A percentile compares a stretch with the other conserved stretches of the same genome.
These are phyloP conservation scores for Myochromella boudieri DNA, from an alignment of 768 basidiomycete species.

Conservation along the genomic window DNA sequence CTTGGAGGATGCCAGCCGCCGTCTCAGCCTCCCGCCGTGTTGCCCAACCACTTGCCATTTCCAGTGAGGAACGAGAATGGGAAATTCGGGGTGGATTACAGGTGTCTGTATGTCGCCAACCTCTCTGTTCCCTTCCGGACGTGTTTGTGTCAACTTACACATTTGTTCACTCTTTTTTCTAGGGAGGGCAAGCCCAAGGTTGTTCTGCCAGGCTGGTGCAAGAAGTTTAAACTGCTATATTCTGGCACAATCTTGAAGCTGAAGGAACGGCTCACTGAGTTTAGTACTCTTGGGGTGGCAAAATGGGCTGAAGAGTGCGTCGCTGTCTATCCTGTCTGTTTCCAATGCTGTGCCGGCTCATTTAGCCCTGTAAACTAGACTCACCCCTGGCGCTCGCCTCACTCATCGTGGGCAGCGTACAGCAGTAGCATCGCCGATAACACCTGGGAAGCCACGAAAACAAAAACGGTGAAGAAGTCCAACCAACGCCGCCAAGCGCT, in stretches of 20 bases:
- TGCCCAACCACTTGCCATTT: not conserved
- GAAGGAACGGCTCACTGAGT: conserved; percentile 4
- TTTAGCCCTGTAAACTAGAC: not conserved
- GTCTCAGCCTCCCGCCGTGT: not conserved
- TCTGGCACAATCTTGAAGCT: conserved; percentile 1
- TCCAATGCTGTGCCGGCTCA: too few species aligned
- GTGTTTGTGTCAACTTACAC: too few species aligned
- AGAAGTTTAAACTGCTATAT: conserved; percentile 3
- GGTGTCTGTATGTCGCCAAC: not conserved
- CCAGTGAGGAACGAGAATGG: conserved; percentile 2
- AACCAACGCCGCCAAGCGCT: conserved; percentile 1
- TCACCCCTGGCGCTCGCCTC: conserved; percentile 1
- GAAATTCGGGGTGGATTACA: not conserved
- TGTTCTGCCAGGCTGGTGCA: conserved; percentile 2
- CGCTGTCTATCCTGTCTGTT: not conserved
- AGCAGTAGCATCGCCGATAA: too few species aligned
- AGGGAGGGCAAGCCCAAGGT: too few species aligned
- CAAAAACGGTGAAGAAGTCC: conserved; percentile 1
- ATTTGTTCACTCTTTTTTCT: too few species aligned
- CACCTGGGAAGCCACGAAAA: conserved; percentile 2
- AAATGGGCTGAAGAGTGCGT: conserved; percentile 9
- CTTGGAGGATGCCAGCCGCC: not conserved
- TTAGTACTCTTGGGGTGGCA: conserved; percentile 5
- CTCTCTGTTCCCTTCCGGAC: too few species aligned
- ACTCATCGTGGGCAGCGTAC: conserved; percentile 5